These are phyloP conservation scores for Chalciporus sphaerocephalus DNA, from an alignment of 768 basidiomycete genomes.

Conservation along the genomic window DNA sequence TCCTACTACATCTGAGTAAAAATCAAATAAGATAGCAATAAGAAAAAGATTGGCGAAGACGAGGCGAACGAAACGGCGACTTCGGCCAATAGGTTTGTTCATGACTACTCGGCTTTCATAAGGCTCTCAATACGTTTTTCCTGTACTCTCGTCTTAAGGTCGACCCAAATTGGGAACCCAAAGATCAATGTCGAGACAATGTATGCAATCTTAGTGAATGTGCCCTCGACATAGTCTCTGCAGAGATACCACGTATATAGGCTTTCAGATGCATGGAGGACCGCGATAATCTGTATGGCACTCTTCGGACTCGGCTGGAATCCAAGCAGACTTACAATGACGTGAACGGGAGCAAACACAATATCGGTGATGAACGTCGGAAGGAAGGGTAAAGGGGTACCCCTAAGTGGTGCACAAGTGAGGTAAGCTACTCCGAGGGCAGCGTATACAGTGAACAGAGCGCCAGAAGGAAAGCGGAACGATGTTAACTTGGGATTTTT, in stretches of 20 bases:
- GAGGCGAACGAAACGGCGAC: too few relatives aligned
- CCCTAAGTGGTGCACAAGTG: constrained; percentile 14
- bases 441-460: constrained; percentile 11
- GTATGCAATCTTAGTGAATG: constrained; percentile 46
- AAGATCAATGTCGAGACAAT: constrained; percentile 44
- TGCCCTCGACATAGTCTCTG: constrained; percentile 22
- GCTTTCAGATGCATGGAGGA: constrained; percentile 22
- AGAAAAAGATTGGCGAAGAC: constrained; percentile 5
- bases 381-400: constrained; percentile 16
- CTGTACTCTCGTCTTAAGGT: constrained; percentile 58
- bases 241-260: constrained; percentile 32
- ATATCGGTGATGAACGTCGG: constrained; percentile 10
- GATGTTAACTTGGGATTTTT: constrained; percentile 57
- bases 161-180: constrained; percentile 53
- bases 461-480: constrained; percentile 47
- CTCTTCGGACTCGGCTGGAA: constrained; percentile 13
- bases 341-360: constrained; percentile 21
- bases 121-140: constrained; percentile 71
- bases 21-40: background rate
- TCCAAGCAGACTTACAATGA: constrained; percentile 12
- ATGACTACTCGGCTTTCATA: constrained; percentile 73
- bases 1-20: too few relatives aligned
- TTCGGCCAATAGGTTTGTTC: too few relatives aligned
- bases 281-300: constrained; percentile 2
- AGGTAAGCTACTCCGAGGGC: constrained; percentile 21